Evolutionary conservation across 1,139 yeast genomes (phyloP), one percentile per base, ranked within the genome.

Genomic region (Hemisphaericaspora xylanilytica): DNA sequence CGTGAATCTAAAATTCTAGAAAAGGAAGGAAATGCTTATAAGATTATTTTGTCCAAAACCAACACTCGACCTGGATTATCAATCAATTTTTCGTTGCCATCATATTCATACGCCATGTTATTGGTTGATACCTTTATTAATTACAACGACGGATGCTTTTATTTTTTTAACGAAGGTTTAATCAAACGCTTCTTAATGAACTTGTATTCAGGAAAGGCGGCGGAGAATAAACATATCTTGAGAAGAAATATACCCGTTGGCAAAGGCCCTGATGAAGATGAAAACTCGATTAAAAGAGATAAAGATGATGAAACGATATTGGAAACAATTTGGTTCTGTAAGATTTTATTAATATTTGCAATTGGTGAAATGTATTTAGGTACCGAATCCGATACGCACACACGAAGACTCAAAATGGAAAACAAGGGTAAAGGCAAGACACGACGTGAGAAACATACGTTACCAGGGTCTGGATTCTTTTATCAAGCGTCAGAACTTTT

Each of bases 291-390:
- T 22, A 68, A 67, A 43, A 65, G 65, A 38, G 75, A 70, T 43
- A 53, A 67, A 1, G 76, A 72, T 35, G 75, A 70, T 45, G 86
- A 81, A 43, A 73, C 85, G 5, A 77, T 81, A 22, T 62, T 82
- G 37, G 88, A 84, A 54, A 80, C 89, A 0, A 82, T 86, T 38
- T 85, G 92, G 89, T 83, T 83, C 51, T 83, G 94, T 59, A 85
- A 85, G 55, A 73, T 85, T 7, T 59, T 86, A 12, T 63, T 87
- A 39, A 81, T 87, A 15, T 84, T 86, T 55, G 90, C 95, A 2
- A 74, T 82, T 36, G 95, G 96, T 6, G 95, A 86, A 56, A 84
- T 86, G 88, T 86, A 87, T 50, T 58, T 83, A 33, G 90, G 92
- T 3, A 81, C 88, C 0, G 85, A 83, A 41, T 66, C 73, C 5